These are phyloP conservation scores for Aspergillus taichungensis DNA, from an alignment of 495 filamentous ascomycete genomes.

Conservation along the genomic window DNA sequence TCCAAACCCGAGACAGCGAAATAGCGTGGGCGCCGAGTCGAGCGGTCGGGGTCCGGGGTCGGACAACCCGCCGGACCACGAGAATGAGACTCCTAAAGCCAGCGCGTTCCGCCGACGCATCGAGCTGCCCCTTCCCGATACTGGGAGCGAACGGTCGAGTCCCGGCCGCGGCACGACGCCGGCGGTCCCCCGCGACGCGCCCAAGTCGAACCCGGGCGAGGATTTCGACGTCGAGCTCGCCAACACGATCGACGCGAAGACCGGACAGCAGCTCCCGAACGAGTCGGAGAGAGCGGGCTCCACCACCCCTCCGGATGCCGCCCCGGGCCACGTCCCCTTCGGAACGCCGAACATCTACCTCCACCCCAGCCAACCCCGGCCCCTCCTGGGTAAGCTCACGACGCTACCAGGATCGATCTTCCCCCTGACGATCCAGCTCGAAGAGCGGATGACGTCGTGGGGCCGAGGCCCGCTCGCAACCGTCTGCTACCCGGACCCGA, in stretches of 20 bases:
- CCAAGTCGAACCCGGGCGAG: constrained; percentile 5
- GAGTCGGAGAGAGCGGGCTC: constrained; percentile 11
- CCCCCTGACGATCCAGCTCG: constrained; percentile 52
- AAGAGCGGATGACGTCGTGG: constrained; percentile 60
- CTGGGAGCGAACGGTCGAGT: constrained; percentile 36
- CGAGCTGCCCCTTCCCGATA: constrained; percentile 33
- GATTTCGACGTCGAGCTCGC: constrained; percentile 28
- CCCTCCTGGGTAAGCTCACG: constrained; percentile 36
- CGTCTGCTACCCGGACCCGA: constrained; percentile 45
- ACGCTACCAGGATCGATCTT: constrained; percentile 36
- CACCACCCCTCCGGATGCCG: constrained; percentile 11
- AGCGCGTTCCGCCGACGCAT: constrained; percentile 25
- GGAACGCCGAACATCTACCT: constrained; percentile 1
- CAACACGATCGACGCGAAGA: constrained; percentile 35
- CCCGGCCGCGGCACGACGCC: constrained; percentile 10
- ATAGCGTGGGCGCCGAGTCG: constrained; percentile 9
- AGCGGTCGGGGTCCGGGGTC: background rate
- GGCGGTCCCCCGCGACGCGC: background rate
- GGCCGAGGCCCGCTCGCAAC: constrained; percentile 58
- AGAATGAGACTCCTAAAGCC: constrained; percentile 25
- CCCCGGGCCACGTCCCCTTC: background rate
- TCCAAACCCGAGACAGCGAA: constrained; percentile 26
- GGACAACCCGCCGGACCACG: constrained; percentile 5
- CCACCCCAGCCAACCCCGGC: constrained; percentile 28
- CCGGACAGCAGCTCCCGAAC: constrained; percentile 28